A percentile compares a stretch with the other conserved stretches of the same genome.
phyloP scores from a whole-genome alignment of 768 basidiomycete species.

The Pleurotus tuber-regium region DNA sequence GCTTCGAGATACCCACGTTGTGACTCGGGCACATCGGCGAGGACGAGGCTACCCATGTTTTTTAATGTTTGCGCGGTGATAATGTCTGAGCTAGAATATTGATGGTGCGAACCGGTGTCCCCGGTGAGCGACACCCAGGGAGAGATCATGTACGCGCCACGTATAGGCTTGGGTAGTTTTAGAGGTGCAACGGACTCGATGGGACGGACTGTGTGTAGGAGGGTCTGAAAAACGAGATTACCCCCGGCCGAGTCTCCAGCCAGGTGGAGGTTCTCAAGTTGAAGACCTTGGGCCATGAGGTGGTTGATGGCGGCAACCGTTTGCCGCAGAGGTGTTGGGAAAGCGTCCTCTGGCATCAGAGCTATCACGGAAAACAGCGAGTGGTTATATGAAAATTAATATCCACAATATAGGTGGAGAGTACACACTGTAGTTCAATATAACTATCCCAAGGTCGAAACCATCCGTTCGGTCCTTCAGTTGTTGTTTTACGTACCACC shows the following conservation, averaged over 20 bases:
- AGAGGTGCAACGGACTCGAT: constrained; percentile 20
- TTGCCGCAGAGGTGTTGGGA: constrained; percentile 34
- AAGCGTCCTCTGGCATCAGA: constrained; percentile 29
- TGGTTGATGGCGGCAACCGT: constrained; percentile 27
- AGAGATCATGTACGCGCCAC: constrained; percentile 27
- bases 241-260: constrained; percentile 37
- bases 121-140: constrained; percentile 32
- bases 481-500: constrained; percentile 25
- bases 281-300: constrained; percentile 26
- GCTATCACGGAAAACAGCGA: too few species aligned
- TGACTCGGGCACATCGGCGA: constrained; percentile 23
- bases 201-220: constrained; percentile 33
- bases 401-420: not conserved
- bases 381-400: not conserved
- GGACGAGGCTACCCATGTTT: constrained; percentile 18
- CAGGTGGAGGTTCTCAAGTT: constrained; percentile 29
- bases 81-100: constrained; percentile 26
- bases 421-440: constrained; percentile 31
- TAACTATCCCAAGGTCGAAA: constrained; percentile 24
- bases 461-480: constrained; percentile 18
- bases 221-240: constrained; percentile 25
- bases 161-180: constrained; percentile 18
- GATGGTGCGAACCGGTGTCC: constrained; percentile 20
- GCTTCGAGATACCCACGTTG: constrained; percentile 31
- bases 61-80: constrained; percentile 14